Evolutionary conservation across 2,329 filamentous ascomycete genomes (phyloP).

Genomic region (Sordariomycetes sp.): DNA sequence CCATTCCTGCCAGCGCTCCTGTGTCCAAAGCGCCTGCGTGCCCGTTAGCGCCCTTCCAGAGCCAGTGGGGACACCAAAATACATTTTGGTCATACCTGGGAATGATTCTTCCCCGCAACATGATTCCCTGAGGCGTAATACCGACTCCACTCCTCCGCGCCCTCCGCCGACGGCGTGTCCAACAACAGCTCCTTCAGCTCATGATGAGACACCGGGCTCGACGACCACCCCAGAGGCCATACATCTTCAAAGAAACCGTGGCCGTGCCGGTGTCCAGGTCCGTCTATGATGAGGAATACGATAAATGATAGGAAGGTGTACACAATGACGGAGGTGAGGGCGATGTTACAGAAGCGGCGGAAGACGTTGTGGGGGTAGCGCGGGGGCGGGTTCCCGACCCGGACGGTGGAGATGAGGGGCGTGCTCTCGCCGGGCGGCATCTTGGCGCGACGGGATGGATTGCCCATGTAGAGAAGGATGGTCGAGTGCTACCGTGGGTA

Average conservation of each 20-base stretch:
- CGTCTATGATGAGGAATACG: constrained; percentile 28
- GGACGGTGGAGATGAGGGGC: constrained; percentile 53
- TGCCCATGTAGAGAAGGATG: neutral
- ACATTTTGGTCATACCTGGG: constrained; percentile 33
- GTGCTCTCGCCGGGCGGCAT: constrained; percentile 35
- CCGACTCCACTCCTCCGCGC: constrained; percentile 56
- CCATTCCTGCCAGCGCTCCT: constrained; percentile 59
- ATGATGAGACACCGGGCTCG: constrained; percentile 19
- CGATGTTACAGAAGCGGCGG: constrained; percentile 54
- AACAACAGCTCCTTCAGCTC: constrained; percentile 43
- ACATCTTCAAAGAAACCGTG: constrained; percentile 13
- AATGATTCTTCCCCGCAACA: constrained; percentile 64
- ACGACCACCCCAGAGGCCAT: constrained; percentile 11
- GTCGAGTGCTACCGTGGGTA: neutral
- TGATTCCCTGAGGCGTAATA: constrained; percentile 71
- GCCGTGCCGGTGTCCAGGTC: constrained; percentile 19
- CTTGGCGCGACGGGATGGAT: neutral
- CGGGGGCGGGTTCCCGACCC: constrained; percentile 33
- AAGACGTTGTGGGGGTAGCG: constrained; percentile 46
- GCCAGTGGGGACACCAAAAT: neutral
- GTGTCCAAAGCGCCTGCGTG: constrained; percentile 55
- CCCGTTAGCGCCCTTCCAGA: constrained; percentile 4
- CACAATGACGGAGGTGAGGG: constrained; percentile 39
- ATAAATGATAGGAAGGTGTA: constrained; percentile 35
- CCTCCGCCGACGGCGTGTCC: constrained; percentile 41